These are phyloP conservation scores for Nothopassalora personata DNA, from an alignment of 2,329 filamentous ascomycete species.

Conservation along the genomic window DNA sequence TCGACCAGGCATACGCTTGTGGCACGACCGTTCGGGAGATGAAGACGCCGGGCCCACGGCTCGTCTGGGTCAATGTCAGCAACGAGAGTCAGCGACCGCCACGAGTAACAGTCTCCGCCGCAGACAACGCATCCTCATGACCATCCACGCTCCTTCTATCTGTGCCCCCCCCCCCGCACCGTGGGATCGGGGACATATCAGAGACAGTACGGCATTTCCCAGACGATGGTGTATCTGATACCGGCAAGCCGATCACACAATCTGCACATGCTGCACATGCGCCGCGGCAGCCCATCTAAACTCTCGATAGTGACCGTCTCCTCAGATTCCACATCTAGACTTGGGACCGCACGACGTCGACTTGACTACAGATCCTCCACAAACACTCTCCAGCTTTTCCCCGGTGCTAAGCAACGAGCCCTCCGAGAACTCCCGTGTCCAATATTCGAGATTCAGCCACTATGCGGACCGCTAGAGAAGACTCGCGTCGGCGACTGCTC, in stretches of 20 bases:
- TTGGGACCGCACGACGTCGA: background rate
- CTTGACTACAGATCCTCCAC: background rate
- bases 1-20: background rate
- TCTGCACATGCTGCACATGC: background rate
- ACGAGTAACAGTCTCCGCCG: background rate
- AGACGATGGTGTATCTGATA: background rate
- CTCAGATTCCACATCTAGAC: background rate
- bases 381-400: background rate
- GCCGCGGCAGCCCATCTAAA: background rate
- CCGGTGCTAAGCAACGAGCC: background rate
- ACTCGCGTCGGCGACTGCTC: background rate
- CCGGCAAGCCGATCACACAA: background rate
- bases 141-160: background rate
- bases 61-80: background rate
- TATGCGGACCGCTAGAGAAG: background rate
- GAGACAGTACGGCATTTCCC: background rate
- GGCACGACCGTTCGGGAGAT: background rate
- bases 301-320: background rate
- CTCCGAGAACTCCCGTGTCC: background rate
- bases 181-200: background rate
- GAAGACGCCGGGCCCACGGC: background rate
- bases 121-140: background rate
- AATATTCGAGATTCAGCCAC: background rate
- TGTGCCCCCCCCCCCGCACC: background rate
- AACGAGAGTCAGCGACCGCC: background rate